These are phyloP conservation scores for Fragilaria crotonensis DNA, from an alignment of 108 stramenopile genomes.

Conservation along the genomic window DNA sequence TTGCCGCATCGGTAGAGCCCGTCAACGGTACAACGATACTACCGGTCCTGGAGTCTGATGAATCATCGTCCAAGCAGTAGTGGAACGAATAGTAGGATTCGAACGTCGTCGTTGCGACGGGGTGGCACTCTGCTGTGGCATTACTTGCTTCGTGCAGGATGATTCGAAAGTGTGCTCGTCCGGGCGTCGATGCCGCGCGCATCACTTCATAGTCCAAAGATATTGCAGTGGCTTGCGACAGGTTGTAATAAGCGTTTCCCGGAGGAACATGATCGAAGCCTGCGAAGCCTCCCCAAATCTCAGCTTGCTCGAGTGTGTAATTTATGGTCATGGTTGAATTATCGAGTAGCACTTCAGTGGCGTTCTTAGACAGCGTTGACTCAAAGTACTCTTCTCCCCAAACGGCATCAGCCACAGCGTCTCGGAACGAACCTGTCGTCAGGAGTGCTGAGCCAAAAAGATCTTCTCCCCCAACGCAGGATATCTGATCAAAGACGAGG, in stretches of 20 bases:
- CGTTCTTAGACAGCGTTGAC: not conserved
- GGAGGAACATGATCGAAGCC: not conserved
- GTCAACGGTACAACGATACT: constrained; percentile 7
- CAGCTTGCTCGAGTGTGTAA: constrained; percentile 17
- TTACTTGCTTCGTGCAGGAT: constrained; percentile 13
- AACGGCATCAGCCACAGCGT: not conserved
- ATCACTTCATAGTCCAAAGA: constrained; percentile 5
- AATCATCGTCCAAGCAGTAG: constrained; percentile 16
- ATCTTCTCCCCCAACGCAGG: not conserved
- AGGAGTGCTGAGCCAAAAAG: not conserved
- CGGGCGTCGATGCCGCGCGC: constrained; percentile 1
- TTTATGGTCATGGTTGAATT: constrained; percentile 1
- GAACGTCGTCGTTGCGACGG: too few relatives aligned
- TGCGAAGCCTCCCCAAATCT: constrained; percentile 29
- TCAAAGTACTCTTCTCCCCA: not conserved
- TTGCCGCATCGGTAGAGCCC: constrained; percentile 5
- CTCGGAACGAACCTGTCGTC: not conserved
- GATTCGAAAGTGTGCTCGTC: constrained; percentile 14
- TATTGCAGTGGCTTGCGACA: constrained; percentile 12
- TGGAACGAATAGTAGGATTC: constrained; percentile 26
- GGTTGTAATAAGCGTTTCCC: constrained; percentile 14
- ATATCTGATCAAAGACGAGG: not conserved
- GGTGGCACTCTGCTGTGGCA: constrained; percentile 2
- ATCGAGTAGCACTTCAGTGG: not conserved
- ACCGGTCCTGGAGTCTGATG: too few relatives aligned